Evolutionary conservation across 371 early-diverging fungal species (phyloP), one percentile per base, ranked within the genome.

Genomic region (Furculomyces boomerangus): DNA sequence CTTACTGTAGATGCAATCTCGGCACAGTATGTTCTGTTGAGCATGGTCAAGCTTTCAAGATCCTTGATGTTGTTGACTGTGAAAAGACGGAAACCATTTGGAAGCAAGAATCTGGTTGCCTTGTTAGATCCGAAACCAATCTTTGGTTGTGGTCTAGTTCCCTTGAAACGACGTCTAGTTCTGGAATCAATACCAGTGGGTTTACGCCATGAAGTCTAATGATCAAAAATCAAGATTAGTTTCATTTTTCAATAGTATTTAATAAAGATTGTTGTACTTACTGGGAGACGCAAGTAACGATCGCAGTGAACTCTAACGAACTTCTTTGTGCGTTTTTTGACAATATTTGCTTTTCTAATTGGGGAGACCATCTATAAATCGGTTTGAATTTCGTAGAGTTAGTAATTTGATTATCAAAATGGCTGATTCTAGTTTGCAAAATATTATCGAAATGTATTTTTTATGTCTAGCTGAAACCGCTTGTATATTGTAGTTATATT

Each of bases 121-220:
- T 84, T 81, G 86, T 90, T 91, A 67, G 92, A 89, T 58, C 95
- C 96, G 71, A 92, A 97, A 76, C 99, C 98, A 62, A 97, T 98
- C 81, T 91, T 93, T 77, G 99, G 99, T 96, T 99, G 98, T 69
- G 88, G 81, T 62, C 93, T 85, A 62, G 84, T 80, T 64, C 99
- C 99, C 80, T 88, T 90, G 85, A 98, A 91, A 62, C 95, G 86
- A 71, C 96, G 84, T 67, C 99, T 90, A 67, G 98, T 95, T 67
- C 90, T 80, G 83, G 88, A 93, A 74, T 99, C 99, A 76, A 99
- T 99, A 93, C 99, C 99, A 80, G 87, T 90, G 74, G 99, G 99
- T 78, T 93, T 93, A 78, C 99, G 87, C 99, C 99, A 99, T 64
- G 93, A 87, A 66, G 80, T 80, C 85, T 88, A 59, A 25, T 27